These are phyloP conservation scores for Aquilaria sinensis DNA, from an alignment of 345 rosid genomes.

Conservation along the genomic window DNA sequence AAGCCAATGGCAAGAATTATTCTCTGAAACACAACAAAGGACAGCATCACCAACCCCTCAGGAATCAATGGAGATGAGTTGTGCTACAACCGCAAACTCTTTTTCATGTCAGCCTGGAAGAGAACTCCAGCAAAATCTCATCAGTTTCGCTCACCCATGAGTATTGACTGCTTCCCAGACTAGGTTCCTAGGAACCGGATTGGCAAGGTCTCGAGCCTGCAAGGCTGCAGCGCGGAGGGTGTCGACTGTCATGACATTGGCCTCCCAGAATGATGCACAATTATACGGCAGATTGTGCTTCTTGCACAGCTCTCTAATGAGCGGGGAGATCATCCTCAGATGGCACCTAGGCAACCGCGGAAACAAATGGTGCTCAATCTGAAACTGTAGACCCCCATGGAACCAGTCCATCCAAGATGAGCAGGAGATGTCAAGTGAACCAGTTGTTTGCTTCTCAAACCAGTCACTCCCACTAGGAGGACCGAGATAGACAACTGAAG, in stretches of 20 bases:
- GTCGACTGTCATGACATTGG: conserved; percentile 32
- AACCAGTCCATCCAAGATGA: conserved; percentile 77
- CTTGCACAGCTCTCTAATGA: conserved; percentile 49
- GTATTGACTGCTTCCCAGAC: conserved; percentile 60
- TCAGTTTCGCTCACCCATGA: conserved; percentile 32
- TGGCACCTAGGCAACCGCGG: conserved; percentile 48
- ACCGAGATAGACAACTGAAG: conserved; percentile 43
- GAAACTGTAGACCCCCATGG: conserved; percentile 78
- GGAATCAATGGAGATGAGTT: too few relatives aligned
- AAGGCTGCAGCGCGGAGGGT: conserved; percentile 42
- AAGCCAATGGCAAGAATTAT: conserved; percentile 13
- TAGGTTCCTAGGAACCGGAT: conserved; percentile 40
- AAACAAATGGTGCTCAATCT: conserved; percentile 70
- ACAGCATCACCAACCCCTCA: not conserved
- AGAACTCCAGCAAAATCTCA: conserved; percentile 14
- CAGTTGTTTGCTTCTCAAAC: conserved; percentile 46
- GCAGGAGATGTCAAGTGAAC: conserved; percentile 41
- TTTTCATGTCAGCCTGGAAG: not conserved
- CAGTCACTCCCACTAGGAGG: conserved; percentile 40
- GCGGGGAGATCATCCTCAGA: conserved; percentile 39
- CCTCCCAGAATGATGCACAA: conserved; percentile 38
- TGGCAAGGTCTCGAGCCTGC: conserved; percentile 39
- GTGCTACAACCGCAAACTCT: too few relatives aligned
- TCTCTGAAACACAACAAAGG: conserved; percentile 12
- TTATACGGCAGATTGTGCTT: conserved; percentile 44